A percentile compares a stretch with the other conserved stretches of the same genome.
These are phyloP conservation scores for Solanum habrochaites DNA, from an alignment of 257 asterid species.

Conservation along the genomic window DNA sequence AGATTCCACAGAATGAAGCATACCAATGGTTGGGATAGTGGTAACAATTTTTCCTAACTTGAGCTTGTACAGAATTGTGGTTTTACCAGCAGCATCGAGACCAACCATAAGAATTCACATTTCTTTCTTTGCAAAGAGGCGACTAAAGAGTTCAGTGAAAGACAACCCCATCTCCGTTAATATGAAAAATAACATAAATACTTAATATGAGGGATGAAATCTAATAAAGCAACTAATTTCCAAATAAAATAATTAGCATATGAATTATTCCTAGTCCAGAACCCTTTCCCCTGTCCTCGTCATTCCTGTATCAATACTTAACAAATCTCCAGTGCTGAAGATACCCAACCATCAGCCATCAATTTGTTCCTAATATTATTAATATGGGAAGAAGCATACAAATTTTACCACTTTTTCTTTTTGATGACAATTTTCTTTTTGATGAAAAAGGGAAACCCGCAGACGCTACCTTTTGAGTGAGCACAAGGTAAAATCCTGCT, in stretches of 20 bases:
- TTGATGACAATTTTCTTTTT: too few species aligned
- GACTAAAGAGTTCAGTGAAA: slow-evolving; percentile 12
- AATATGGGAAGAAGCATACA: not conserved
- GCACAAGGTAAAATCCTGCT: too few species aligned
- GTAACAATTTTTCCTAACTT: slow-evolving; percentile 7
- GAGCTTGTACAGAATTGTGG: slow-evolving; percentile 11
- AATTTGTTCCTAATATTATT: not conserved
- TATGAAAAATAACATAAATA: not conserved
- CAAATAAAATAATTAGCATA: not conserved
- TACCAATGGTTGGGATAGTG: slow-evolving; percentile 7
- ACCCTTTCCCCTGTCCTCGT: not conserved
- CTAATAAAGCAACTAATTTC: not conserved
- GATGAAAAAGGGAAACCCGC: too few species aligned
- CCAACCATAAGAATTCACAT: slow-evolving; percentile 8
- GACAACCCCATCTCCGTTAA: slow-evolving; percentile 7
- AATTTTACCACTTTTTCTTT: not conserved
- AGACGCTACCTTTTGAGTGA: too few species aligned
- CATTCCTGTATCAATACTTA: not conserved
- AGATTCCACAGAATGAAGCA: not conserved
- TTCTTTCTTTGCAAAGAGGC: not conserved
- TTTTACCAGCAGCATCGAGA: slow-evolving; percentile 18
- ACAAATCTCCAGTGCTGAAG: not conserved
- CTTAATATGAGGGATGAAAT: not conserved
- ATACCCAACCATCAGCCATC: not conserved
- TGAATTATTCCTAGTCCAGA: not conserved